Evolutionary conservation across 371 early-diverging fungal genomes (phyloP).

Genomic region (Mucor mucedo): DNA sequence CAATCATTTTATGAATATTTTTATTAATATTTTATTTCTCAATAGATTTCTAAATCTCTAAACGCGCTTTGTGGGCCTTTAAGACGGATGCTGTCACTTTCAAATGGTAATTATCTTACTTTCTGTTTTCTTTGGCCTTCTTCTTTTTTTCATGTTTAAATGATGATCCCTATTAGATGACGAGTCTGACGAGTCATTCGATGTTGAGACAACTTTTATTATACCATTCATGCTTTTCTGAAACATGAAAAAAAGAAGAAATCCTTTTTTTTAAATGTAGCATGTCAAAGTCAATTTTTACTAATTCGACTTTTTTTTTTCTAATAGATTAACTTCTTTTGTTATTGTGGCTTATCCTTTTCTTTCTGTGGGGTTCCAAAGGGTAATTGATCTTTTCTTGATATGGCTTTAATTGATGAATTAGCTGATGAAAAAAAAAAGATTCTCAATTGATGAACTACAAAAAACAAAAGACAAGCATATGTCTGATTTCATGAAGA

Average conservation of each 20-base stretch:
- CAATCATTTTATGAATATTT: neutral
- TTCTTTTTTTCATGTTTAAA: constrained; percentile 21
- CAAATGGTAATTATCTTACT: constrained; percentile 15
- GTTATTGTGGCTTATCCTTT: neutral
- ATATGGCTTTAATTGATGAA: neutral
- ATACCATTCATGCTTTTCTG: constrained; percentile 69
- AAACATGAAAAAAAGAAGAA: constrained; percentile 22
- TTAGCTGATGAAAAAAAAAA: neutral
- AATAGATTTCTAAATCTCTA: neutral
- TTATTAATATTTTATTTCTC: neutral
- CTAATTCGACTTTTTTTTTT: constrained; percentile 12
- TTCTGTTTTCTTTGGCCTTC: neutral
- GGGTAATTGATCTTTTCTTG: constrained; percentile 1
- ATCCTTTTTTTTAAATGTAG: constrained; percentile 12
- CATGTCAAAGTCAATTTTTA: constrained; percentile 7
- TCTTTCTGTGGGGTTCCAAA: neutral
- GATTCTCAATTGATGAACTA: constrained; percentile 38
- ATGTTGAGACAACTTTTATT: constrained; percentile 64
- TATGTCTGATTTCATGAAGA: constrained; percentile 64
- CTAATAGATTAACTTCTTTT: neutral
- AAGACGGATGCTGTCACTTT: neutral
- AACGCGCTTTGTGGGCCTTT: no score
- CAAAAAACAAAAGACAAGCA: constrained; percentile 63
- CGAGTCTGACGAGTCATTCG: constrained; percentile 77
- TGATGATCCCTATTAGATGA: constrained; percentile 69